Evolutionary conservation across 192 early-diverging fungal species (phyloP), one percentile per base, ranked within the genome.

Genomic region (Backusella macrospora): DNA sequence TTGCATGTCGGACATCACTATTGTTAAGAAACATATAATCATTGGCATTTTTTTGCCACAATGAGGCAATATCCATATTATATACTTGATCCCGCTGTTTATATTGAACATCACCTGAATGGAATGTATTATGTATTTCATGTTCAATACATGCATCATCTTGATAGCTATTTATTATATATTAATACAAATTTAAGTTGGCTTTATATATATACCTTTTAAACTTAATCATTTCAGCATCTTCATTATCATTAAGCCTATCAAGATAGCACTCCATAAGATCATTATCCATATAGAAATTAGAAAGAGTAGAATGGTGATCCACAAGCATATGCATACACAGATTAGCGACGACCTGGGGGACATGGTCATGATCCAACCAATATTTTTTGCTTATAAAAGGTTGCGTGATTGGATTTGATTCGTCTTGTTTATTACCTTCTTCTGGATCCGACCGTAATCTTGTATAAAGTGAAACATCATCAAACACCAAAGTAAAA

Each of bases 231-330:
- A 93, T 90, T 73, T 94, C 89, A 21, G 91, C 93, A 39, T 92
- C 90, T 38, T 95, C 92, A 59, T 86, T 88, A 73, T 91, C 90
- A 73, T 93, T 90, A 9, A 96, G 75, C 29, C 95, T 90, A 34
- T 90, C 92, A 70, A 84, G 83, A 78, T 96, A 98, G 66, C 96
- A 85, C 49, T 95, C 94, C 77, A 96, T 89, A 23, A 82, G 77
- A 37, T 88, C 86, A 80, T 94, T 96, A 81, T 98, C 96, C 80
- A 93, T 90, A 82, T 98, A 98, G 48, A 96, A 86, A 72, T 92
- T 94, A n/a, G 94, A 92, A 68, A 98, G 86, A 39, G 91, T 87
- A 29, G 88, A 87, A 40, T 91, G 52, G 26, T 59, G 21, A 59
- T 95, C 86, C 26, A 96, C 90, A 7, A 94, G 94, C 59, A 96